phyloP scores from a whole-genome alignment of 768 basidiomycete species.

The Leccinum aurantiacum region DNA sequence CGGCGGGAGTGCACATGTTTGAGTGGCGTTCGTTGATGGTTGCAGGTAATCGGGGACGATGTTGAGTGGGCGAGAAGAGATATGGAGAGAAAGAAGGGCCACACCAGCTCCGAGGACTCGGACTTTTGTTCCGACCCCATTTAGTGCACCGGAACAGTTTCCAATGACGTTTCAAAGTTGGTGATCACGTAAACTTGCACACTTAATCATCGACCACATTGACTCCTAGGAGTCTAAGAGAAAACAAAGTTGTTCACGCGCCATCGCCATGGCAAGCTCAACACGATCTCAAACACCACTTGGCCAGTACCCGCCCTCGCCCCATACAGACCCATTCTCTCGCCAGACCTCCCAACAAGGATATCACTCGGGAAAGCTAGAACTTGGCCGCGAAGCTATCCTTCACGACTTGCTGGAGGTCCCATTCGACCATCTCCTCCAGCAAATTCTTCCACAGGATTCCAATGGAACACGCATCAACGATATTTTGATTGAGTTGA shows the following conservation, averaged over 20 bases:
- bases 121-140: background rate
- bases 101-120: conserved; percentile 22
- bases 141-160: background rate
- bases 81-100: conserved; percentile 8
- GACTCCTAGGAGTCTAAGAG: too few species aligned
- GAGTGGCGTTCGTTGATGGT: background rate
- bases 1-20: conserved; percentile 2
- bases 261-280: too few species aligned
- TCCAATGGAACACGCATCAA: background rate
- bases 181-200: too few species aligned
- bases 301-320: too few species aligned
- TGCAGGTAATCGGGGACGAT: background rate
- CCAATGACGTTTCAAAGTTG: background rate
- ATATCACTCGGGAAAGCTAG: background rate
- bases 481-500: background rate
- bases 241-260: too few species aligned
- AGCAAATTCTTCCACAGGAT: background rate
- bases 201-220: too few species aligned
- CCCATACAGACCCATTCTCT: background rate
- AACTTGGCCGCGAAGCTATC: background rate
- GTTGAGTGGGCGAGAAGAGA: background rate
- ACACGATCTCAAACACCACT: too few species aligned
- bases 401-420: background rate
- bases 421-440: background rate
- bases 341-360: background rate